phyloP scores from a whole-genome alignment of 2,329 filamentous ascomycete genomes.

The Cladosporium sp. region DNA sequence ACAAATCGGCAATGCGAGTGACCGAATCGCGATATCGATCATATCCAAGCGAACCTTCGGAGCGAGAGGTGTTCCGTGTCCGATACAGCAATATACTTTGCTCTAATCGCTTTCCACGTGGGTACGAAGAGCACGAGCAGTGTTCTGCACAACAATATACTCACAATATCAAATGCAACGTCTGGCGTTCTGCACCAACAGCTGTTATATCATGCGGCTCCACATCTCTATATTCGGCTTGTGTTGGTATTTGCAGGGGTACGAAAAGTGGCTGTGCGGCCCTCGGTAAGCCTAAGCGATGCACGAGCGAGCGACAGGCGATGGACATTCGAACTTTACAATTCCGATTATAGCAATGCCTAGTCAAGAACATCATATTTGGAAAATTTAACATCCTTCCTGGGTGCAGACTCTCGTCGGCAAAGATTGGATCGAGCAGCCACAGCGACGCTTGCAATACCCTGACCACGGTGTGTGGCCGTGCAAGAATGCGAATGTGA shows the following conservation, averaged over 20 bases:
- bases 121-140: not conserved
- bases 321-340: not conserved
- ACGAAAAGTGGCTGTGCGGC: not conserved
- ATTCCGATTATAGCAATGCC: not conserved
- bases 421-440: not conserved
- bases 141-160: constrained; percentile 9
- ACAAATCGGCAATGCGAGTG: not conserved
- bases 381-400: not conserved
- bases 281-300: not conserved
- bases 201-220: not conserved
- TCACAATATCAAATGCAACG: constrained; percentile 10
- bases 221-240: constrained; percentile 8
- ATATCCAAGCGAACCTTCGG: not conserved
- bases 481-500: constrained; percentile 6
- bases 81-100: not conserved
- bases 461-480: not conserved
- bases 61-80: not conserved
- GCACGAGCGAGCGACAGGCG: not conserved
- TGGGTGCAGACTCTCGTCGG: not conserved
- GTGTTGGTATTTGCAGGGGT: constrained; percentile 14
- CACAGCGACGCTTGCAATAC: not conserved
- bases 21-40: not conserved
- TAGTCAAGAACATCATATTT: not conserved
- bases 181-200: constrained; percentile 10
- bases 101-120: not conserved